These are phyloP conservation scores for Acacia pycnantha DNA, from an alignment of 331 rosid genomes.

Conservation along the genomic window DNA sequence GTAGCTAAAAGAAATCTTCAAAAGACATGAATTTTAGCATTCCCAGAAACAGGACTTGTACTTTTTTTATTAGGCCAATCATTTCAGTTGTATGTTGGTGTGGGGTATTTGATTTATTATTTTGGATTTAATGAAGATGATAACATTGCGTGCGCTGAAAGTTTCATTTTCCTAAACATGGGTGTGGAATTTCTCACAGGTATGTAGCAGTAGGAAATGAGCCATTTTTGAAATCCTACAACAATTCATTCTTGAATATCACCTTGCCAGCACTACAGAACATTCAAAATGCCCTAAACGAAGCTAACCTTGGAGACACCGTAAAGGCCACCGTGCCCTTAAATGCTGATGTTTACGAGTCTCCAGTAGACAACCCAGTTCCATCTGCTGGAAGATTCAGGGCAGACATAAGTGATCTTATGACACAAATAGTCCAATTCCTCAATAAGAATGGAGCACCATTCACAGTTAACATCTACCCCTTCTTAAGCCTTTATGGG, in stretches of 20 bases:
- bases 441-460: slow-evolving; percentile 71
- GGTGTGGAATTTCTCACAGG: slow-evolving; percentile 42
- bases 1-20: background rate
- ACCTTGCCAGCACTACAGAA: slow-evolving; percentile 88
- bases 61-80: background rate
- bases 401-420: slow-evolving; percentile 55
- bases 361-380: slow-evolving; percentile 53
- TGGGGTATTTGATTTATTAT: background rate
- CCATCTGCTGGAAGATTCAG: slow-evolving; percentile 94
- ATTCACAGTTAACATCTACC: slow-evolving; percentile 90
- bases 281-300: slow-evolving; percentile 87
- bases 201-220: slow-evolving; percentile 99
- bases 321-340: slow-evolving; percentile 94
- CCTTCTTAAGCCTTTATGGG: slow-evolving; percentile 88
- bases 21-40: background rate
- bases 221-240: slow-evolving; percentile 84
- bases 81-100: background rate
- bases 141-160: background rate
- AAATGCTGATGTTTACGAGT: slow-evolving; percentile 87
- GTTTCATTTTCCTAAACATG: background rate
- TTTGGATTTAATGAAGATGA: background rate
- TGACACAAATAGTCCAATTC: slow-evolving; percentile 76
- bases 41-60: background rate
- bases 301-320: slow-evolving; percentile 65
- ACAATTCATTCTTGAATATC: slow-evolving; percentile 71